Evolutionary conservation across 2,329 filamentous ascomycete genomes (phyloP).

Genomic region (Oidium heveae): DNA sequence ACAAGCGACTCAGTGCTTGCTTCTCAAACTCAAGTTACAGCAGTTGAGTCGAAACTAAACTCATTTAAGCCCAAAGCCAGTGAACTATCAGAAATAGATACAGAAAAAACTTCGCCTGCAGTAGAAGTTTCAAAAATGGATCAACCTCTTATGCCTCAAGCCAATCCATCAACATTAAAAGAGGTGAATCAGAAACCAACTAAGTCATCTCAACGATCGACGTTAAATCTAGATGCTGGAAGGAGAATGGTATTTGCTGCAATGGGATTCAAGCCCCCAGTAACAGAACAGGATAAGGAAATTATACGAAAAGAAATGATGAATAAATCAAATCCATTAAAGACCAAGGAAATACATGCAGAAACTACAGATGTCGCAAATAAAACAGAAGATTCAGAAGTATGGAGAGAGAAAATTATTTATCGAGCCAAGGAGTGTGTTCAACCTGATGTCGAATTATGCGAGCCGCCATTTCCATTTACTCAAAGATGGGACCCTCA

Average conservation of each 20-base stretch:
- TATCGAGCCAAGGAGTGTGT: conserved; percentile 68
- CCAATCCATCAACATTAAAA: too few species aligned
- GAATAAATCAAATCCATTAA: conserved; percentile 22
- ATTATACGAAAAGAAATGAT: conserved; percentile 32
- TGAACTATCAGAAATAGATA: too few species aligned
- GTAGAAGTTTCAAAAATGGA: too few species aligned
- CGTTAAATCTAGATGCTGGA: conserved; percentile 32
- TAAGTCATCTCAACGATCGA: conserved; percentile 6
- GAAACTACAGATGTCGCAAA: conserved; percentile 8
- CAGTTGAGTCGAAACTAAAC: too few species aligned
- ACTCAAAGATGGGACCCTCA: conserved; percentile 70
- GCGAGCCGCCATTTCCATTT: conserved; percentile 70
- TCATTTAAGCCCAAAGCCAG: too few species aligned
- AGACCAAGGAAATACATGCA: conserved; percentile 5
- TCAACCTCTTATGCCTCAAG: too few species aligned
- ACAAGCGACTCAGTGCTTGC: too few species aligned
- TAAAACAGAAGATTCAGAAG: conserved; percentile 24
- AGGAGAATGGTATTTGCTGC: conserved; percentile 47
- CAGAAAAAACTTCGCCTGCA: too few species aligned
- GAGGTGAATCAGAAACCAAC: too few species aligned
- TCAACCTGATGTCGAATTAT: conserved; percentile 40
- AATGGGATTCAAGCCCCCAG: conserved; percentile 42
- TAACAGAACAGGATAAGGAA: conserved; percentile 41
- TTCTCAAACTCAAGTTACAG: too few species aligned
- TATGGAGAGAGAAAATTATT: conserved; percentile 50